Base-by-base conservation (phyloP, 768 basidiomycete species). In the Suillus paluster region DNA sequence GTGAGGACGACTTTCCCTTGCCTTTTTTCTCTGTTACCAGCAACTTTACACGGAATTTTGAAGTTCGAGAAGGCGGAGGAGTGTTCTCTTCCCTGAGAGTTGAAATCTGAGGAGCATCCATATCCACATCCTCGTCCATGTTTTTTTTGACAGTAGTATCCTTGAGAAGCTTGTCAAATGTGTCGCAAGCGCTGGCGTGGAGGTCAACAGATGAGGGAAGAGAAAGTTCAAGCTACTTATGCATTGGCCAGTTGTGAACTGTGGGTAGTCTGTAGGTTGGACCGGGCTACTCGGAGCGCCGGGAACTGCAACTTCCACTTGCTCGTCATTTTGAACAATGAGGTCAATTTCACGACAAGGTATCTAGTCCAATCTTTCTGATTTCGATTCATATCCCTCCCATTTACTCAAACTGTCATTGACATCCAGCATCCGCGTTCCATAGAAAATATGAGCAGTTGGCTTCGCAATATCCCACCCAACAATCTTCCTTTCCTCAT, bases 91-190 rank as follows among this genome's bases (percentile, higher is more conserved):
- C 89, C 38, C 80, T 81, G 38, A 93, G 83, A 33, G 88, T 93
- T 27, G 91, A 93, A 59, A 94, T 93, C 66, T 87, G 87, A 41
- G 92, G 92, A 38, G 91, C 89, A 42, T 92, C 92, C 89, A 92
- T 91, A 46, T 81, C 79, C n/a, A 80, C 68, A 59, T 83, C 80
- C 53, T 80, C 76, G 62, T 79, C 74, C 76, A 79, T 78, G 59
- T 19, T 55, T n/a, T 55, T n/a, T 30, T 44, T 44, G 10, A 11
- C 19, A 44, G 17, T 19, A 10, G n/a, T 39, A 55, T 38, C 36
- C 9, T 38, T 25, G 17, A 39, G 39, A 50, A 33, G 6, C 12
- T 30, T n/a, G 5, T 27, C 27, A 50, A 55, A 39, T 25, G 8
- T 3, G 38, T 55, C 23, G 38, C 3, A 17, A 55, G 54, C 23